phyloP scores from a whole-genome alignment of 129 eudicot genomes.

The Saussurea involucrata region DNA sequence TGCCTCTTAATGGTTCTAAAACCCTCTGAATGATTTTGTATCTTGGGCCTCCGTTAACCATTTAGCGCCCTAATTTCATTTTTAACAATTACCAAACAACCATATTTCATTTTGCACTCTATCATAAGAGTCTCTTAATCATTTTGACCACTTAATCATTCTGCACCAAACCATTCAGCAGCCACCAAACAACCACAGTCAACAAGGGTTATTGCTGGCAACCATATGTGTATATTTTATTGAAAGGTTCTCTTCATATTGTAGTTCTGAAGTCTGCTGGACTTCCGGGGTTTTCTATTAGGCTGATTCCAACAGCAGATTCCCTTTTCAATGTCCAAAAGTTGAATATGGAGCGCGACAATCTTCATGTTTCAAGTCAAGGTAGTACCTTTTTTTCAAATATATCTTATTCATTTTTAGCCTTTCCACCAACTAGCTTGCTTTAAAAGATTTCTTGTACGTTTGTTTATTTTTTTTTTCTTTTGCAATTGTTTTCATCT shows the following conservation, averaged over 20 bases:
- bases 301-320: conserved; percentile 78
- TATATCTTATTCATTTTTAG: not conserved
- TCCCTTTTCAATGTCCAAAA: conserved; percentile 56
- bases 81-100: no score
- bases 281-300: conserved; percentile 42
- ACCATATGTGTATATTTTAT: not conserved
- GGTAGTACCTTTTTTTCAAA: conserved; percentile 31
- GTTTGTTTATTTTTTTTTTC: not conserved
- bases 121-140: no score
- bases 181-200: no score
- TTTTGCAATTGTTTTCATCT: conserved; percentile 7
- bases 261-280: conserved; percentile 47
- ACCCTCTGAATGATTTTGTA: no score
- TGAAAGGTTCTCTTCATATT: conserved; percentile 19
- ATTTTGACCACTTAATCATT: no score
- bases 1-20: no score
- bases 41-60: no score
- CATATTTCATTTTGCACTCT: no score
- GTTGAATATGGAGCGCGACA: conserved; percentile 60
- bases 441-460: not conserved
- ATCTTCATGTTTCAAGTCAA: conserved; percentile 54
- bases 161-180: no score
- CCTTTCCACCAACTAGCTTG: not conserved
- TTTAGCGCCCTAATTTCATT: no score
- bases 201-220: not conserved